A percentile compares a stretch with the other conserved stretches of the same genome.
phyloP scores from a whole-genome alignment of 108 stramenopile genomes.

The Stephanodiscus triporus region DNA sequence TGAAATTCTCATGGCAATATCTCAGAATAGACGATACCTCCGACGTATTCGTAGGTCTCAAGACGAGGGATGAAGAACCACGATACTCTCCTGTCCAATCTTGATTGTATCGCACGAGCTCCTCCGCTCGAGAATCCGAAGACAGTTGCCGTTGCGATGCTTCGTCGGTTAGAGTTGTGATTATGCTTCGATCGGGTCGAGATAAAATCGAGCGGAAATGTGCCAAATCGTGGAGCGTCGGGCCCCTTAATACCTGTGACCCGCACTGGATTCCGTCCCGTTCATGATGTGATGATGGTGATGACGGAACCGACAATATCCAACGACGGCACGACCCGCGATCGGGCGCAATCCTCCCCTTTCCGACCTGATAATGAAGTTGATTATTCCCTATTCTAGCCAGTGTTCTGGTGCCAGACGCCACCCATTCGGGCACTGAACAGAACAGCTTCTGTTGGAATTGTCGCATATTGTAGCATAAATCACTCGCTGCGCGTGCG shows the following conservation, averaged over 20 bases:
- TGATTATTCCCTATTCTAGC: neutral
- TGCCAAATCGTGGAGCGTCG: conserved; percentile 21
- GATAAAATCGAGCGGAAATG: conserved; percentile 48
- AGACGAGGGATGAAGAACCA: conserved; percentile 61
- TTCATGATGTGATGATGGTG: neutral
- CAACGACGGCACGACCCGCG: neutral
- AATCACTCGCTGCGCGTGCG: too few relatives aligned
- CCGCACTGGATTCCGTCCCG: neutral
- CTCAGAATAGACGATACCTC: conserved; percentile 85
- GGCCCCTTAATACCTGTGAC: conserved; percentile 15
- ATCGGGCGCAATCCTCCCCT: neutral
- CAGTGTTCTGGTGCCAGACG: neutral
- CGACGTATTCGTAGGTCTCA: conserved; percentile 61
- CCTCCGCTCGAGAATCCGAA: conserved; percentile 2
- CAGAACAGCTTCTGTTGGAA: too few relatives aligned
- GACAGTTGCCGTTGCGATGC: neutral
- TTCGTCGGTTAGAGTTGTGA: conserved; percentile 7
- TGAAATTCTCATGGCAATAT: conserved; percentile 75
- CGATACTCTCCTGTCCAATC: conserved; percentile 69
- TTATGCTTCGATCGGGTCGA: conserved; percentile 19
- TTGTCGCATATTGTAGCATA: too few relatives aligned
- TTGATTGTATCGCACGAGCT: conserved; percentile 50
- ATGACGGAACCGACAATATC: neutral
- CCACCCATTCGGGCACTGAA: too few relatives aligned
- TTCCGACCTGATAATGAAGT: neutral